Percentiles rank a stretch among this genome's conserved stretches.
Conservation (phyloP, 2,329 filamentous ascomycete species). For the Diaporthe amygdali region DNA sequence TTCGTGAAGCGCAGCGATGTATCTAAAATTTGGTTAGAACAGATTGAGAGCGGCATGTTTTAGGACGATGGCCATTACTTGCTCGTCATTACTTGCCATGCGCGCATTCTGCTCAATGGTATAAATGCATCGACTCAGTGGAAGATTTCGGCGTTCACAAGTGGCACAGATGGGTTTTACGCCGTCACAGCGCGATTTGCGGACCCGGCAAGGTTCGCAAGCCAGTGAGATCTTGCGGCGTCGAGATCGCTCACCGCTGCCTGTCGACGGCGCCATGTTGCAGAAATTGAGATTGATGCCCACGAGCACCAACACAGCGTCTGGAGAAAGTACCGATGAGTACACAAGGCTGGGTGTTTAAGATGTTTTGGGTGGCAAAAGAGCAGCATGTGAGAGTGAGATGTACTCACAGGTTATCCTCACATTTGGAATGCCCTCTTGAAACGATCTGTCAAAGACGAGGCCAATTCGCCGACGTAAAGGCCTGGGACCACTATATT, state of each 20-base stretch:
- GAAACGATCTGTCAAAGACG: neutral
- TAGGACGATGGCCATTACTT: constrained; percentile 5
- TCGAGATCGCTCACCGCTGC: neutral
- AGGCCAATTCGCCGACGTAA: neutral
- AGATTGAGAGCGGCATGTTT: neutral
- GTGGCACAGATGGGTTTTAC: constrained; percentile 50
- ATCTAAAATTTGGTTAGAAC: neutral
- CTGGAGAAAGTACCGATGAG: neutral
- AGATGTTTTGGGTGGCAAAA: neutral
- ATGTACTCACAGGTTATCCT: neutral
- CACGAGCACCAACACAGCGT: too few relatives aligned
- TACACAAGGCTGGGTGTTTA: neutral
- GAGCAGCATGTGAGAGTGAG: neutral
- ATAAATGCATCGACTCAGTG: constrained; percentile 43
- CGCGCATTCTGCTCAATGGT: constrained; percentile 39
- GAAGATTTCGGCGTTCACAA: constrained; percentile 40
- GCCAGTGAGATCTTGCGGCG: constrained; percentile 38
- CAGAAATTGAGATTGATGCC: neutral
- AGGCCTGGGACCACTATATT: neutral
- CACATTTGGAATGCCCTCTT: neutral
- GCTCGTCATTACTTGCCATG: constrained; percentile 42
- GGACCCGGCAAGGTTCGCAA: constrained; percentile 47
- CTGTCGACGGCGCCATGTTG: neutral
- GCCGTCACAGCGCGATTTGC: constrained; percentile 48
- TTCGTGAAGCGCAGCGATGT: neutral